Evolutionary conservation across 345 rosid species (phyloP), one percentile per base, ranked within the genome.

Genomic region (Brassica juncea): DNA sequence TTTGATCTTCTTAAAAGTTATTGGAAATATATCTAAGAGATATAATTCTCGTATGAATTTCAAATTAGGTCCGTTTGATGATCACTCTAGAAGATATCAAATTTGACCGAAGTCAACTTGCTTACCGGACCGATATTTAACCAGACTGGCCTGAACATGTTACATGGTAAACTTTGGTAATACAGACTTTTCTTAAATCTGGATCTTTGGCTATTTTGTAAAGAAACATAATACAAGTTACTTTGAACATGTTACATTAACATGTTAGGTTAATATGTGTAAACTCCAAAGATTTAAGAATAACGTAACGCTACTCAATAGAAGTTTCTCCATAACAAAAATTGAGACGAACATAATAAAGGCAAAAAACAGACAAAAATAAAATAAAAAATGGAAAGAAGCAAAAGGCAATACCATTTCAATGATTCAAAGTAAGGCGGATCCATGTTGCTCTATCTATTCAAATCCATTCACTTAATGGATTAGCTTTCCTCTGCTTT

Each of bases 401-500:
- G 32, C 32, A 67, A 67, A 67, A 67, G 71, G 55, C 72, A 68
- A 47, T 8, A 32, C 42, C 59, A 72, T 39, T 64, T 8, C 63
- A 64, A 73, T 49, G 49, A 64, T 49, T 6, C 70, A 68, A 68
- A 68, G 72, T 47, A 68, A 30, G n/a, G 59, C 37, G 72, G 59
- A 47, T 68, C 35, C 72, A 73, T 63, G 62, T 73, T 73, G 32
- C 21, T 47, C 70, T 73, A 47, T 73, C 63, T 73, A 31, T 30
- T 27, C 37, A 42, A 73, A 73, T 44, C 76, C 42, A 73, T 61
- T 73, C 49, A 73, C 47, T 39, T 63, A 73, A 62, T 73, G 70
- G 77, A 73, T 73, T 63, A 63, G 30, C 77, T 73, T 73, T 73
- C 14, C 42, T 73, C 35, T 63, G 47, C 19, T 63, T 64, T 73